Percentiles rank a stretch among this genome's conserved stretches.
phyloP scores from a whole-genome alignment of 2,329 filamentous ascomycete species.

The Uncinocarpus reesii region DNA sequence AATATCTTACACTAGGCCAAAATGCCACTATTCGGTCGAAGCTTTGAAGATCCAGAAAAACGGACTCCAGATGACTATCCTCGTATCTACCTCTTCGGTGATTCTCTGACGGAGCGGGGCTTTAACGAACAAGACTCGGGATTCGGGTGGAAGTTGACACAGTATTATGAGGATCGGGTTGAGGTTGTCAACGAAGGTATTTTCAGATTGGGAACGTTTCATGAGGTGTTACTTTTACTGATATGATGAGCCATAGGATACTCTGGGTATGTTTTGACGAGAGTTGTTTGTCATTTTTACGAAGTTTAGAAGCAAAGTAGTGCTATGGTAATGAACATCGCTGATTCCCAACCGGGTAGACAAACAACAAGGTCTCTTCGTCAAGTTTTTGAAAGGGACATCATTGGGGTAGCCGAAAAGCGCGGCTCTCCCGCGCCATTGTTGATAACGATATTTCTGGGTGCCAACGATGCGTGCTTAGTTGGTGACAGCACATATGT shows the following conservation, averaged over 20 bases:
- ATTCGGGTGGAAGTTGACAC: slow-evolving; percentile 16
- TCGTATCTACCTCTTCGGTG: slow-evolving; percentile 20
- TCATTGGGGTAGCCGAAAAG: slow-evolving; percentile 13
- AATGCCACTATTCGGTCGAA: neutral
- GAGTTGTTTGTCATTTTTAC: neutral
- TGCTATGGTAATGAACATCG: neutral
- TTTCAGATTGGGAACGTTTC: neutral
- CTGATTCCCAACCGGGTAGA: slow-evolving; percentile 7
- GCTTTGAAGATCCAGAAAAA: neutral
- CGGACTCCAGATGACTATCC: slow-evolving; percentile 15
- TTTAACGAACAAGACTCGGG: slow-evolving; percentile 16
- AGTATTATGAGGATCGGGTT: slow-evolving; percentile 19
- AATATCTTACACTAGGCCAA: neutral
- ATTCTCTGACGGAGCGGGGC: slow-evolving; percentile 18
- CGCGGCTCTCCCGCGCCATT: slow-evolving; percentile 22
- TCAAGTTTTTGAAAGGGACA: slow-evolving; percentile 11
- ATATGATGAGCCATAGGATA: slow-evolving; percentile 12
- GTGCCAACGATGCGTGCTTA: slow-evolving; percentile 33
- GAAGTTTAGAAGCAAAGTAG: too few relatives aligned
- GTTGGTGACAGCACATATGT: slow-evolving; percentile 22
- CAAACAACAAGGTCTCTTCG: slow-evolving; percentile 17
- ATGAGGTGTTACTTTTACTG: neutral
- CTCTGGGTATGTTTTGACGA: slow-evolving; percentile 14
- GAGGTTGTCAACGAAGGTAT: slow-evolving; percentile 20
- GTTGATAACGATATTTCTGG: slow-evolving; percentile 33